phyloP scores from a whole-genome alignment of 352 stramenopile genomes.

The Bremia lactucae region DNA sequence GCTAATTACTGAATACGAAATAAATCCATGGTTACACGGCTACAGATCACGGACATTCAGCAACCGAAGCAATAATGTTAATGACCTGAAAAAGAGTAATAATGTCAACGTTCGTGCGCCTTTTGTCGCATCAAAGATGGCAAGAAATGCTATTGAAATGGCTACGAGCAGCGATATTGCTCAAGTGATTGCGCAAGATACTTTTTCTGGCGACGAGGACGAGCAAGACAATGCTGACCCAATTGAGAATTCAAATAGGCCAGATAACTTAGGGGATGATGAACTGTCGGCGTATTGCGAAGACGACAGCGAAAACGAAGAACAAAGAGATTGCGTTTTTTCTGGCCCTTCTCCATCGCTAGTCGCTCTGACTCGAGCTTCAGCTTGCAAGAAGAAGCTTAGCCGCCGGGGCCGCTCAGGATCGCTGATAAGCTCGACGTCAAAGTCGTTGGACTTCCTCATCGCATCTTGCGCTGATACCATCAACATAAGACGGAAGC shows the following conservation, averaged over 20 bases:
- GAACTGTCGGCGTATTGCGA: conserved; percentile 16
- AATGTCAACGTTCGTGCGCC: conserved; percentile 9
- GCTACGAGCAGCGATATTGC: conserved; percentile 66
- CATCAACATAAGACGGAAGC: conserved; percentile 33
- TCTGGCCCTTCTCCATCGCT: conserved; percentile 39
- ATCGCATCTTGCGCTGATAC: conserved; percentile 46
- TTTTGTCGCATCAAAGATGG: conserved; percentile 7
- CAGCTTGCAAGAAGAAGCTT: conserved; percentile 30
- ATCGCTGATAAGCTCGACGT: conserved; percentile 47
- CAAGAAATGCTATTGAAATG: conserved; percentile 61
- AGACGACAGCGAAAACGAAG: conserved; percentile 26
- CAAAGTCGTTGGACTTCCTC: conserved; percentile 61
- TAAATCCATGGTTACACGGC: conserved; percentile 47
- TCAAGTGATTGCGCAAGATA: conserved; percentile 49
- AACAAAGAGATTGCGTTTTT: conserved; percentile 42
- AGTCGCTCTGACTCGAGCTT: conserved; percentile 14
- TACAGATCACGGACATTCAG: conserved; percentile 31
- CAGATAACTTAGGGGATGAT: conserved; percentile 10
- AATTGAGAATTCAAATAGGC: conserved; percentile 16
- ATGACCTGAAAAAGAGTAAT: conserved; percentile 13
- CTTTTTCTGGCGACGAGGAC: conserved; percentile 32
- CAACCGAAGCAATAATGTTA: conserved; percentile 18
- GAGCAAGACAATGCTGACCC: conserved; percentile 16
- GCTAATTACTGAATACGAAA: conserved; percentile 23
- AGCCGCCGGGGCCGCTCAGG: conserved; percentile 36